Evolutionary conservation across 2,329 filamentous ascomycete genomes (phyloP), one percentile per base, ranked within the genome.

Genomic region (Monilinia aucupariae): DNA sequence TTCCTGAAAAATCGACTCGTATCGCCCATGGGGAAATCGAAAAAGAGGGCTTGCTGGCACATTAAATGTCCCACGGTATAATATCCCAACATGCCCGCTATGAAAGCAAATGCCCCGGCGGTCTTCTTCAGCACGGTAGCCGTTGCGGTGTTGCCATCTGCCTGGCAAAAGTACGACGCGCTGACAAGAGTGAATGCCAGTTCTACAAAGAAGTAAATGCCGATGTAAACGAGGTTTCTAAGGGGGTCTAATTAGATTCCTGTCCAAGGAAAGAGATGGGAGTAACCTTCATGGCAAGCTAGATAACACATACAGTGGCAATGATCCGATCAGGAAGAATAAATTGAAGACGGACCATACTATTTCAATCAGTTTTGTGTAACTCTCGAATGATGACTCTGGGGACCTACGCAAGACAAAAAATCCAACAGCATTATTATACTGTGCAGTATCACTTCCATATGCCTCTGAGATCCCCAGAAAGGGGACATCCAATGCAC

Each of bases 181-280:
- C 78, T 74, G 9, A 80, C 73, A 3, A 77, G 70, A 5, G 76
- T 69, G 63, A 81, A 81, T 4, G 76, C 75, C 8, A 80, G 62
- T 51, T 81, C 76, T 0, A 81, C 77, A 2, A 78, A 77, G 62
- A 78, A 74, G 69, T 80, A 81, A n/a, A 80, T 79, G 2, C 70
- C 71, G 54, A 80, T 78, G 59, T 80, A 80, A 5, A 80, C 78
- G 9, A 81, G 64, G 49, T 81, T 81, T 53, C 43, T 59, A 9
- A 3, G 15, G 6, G 3, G 12, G 37, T 39, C 43, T 22, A 1
- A 45, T 55, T 43, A 30, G 52, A 22, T 55, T n/a, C 32, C 39
- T 15, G 13, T 1, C 2, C 32, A 45, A 30, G 25, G 3, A 45
- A 17, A 8, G 20, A 20, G 37, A 39, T 15, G 37, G 37, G 37